These are phyloP conservation scores for Scheffersomyces titani DNA, from an alignment of 1,139 yeast species.

Conservation along the genomic window DNA sequence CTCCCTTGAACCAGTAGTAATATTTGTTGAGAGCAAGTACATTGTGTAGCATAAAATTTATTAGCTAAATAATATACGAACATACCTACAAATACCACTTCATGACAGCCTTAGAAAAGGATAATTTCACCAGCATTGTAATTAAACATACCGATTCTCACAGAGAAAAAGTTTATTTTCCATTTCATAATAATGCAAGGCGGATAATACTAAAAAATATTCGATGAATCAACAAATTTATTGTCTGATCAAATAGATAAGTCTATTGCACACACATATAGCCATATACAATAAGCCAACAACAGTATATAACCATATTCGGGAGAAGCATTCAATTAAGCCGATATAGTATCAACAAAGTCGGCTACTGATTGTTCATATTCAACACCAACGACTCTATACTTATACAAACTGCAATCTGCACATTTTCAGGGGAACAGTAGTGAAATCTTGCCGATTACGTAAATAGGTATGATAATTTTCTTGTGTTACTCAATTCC, in stretches of 20 bases:
- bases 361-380: background rate
- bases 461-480: background rate
- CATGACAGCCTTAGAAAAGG: background rate
- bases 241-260: background rate
- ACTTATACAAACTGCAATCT: background rate
- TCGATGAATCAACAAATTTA: background rate
- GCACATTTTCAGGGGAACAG: background rate
- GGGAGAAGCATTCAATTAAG: background rate
- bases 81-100: background rate
- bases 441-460: background rate
- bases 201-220: background rate
- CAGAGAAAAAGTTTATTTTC: background rate
- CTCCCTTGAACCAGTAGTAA: slow-evolving; percentile 19
- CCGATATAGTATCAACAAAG: background rate
- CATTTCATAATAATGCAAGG: background rate
- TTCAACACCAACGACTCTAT: background rate
- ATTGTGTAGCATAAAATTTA: background rate
- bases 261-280: background rate
- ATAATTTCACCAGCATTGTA: background rate
- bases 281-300: background rate
- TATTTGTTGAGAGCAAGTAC: background rate
- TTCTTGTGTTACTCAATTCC: background rate
- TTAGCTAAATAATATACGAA: background rate
- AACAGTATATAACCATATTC: background rate
- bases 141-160: background rate